phyloP scores from a whole-genome alignment of 345 rosid species.

The Salix exigua region DNA sequence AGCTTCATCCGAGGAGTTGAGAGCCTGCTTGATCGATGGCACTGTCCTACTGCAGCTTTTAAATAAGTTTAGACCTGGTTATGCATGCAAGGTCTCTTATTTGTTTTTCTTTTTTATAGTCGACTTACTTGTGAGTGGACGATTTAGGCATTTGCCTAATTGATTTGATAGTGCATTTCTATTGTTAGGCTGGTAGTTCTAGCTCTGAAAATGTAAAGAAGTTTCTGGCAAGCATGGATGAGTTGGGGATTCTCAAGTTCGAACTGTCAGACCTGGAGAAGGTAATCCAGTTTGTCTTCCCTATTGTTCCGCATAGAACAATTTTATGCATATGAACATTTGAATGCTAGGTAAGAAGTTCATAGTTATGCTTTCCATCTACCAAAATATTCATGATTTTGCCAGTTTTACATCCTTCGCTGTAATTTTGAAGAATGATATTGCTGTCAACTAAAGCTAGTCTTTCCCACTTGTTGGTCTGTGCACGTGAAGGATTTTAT shows the following conservation, averaged over 20 bases:
- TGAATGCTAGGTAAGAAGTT: not conserved
- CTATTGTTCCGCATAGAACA: not conserved
- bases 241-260: constrained; percentile 61
- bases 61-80: constrained; percentile 42
- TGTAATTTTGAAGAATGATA: not conserved
- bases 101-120: not conserved
- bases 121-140: not conserved
- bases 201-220: constrained; percentile 41
- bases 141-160: constrained; percentile 5
- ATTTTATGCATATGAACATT: not conserved
- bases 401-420: not conserved
- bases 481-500: not conserved
- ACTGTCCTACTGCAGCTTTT: constrained; percentile 38
- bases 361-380: not conserved
- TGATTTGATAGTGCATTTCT: constrained; percentile 13
- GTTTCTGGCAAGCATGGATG: constrained; percentile 62
- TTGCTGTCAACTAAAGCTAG: not conserved
- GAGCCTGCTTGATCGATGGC: constrained; percentile 44
- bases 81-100: constrained; percentile 39
- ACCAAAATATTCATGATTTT: not conserved
- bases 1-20: constrained; percentile 51
- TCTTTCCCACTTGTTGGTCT: not conserved
- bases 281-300: constrained; percentile 37
- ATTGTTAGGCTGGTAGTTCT: constrained; percentile 45
- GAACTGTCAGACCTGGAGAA: constrained; percentile 66